A percentile compares a stretch with the other conserved stretches of the same genome.
Evolutionary conservation across 2,329 filamentous ascomycete species (phyloP).

Genomic region (Cercospora brassicicola): DNA sequence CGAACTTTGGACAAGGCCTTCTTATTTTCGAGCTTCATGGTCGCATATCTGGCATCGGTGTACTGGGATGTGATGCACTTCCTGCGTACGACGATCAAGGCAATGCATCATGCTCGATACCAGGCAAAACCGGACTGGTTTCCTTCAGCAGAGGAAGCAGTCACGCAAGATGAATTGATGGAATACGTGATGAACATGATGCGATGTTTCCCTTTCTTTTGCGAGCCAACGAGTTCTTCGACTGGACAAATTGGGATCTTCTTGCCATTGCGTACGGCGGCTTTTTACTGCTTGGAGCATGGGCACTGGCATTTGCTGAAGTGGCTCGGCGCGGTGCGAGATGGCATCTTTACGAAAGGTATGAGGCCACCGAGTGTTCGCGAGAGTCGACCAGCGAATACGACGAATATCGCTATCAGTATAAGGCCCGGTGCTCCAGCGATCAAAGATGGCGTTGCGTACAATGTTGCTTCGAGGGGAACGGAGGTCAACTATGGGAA

Average conservation of each 20-base stretch:
- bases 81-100: constrained; percentile 30
- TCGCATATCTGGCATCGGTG: constrained; percentile 34
- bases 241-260: constrained; percentile 37
- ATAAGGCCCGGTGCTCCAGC: not conserved
- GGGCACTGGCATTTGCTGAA: constrained; percentile 31
- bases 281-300: constrained; percentile 33
- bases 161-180: constrained; percentile 31
- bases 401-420: constrained; percentile 54
- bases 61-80: constrained; percentile 38
- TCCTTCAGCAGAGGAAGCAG: constrained; percentile 19
- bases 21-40: constrained; percentile 34
- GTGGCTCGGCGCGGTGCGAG: constrained; percentile 31
- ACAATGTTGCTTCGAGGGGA: not conserved
- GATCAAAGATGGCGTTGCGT: not conserved
- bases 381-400: constrained; percentile 6
- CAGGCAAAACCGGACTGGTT: constrained; percentile 26
- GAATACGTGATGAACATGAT: constrained; percentile 33
- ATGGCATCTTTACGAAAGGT: constrained; percentile 31
- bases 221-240: constrained; percentile 32
- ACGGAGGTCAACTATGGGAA: not conserved
- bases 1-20: constrained; percentile 32
- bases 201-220: constrained; percentile 34
- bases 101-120: constrained; percentile 27
- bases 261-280: constrained; percentile 33
- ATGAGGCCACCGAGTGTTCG: constrained; percentile 30